Evolutionary conservation across 805 yeast species (phyloP), one percentile per base, ranked within the genome.

Genomic region (Kregervanrija pseudodelftensis): DNA sequence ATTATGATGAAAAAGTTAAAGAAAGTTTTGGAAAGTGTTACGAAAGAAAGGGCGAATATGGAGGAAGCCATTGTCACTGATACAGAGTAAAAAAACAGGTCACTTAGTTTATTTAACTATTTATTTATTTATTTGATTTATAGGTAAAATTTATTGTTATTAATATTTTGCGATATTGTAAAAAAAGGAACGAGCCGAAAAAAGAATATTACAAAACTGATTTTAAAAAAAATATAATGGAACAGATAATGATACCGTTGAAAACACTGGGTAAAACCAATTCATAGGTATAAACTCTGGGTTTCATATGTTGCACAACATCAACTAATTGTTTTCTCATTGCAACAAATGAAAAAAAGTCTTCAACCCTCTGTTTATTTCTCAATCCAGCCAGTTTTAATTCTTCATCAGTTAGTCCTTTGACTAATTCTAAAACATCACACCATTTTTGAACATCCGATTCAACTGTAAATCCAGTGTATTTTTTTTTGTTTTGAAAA

Each of bases 391-490:
- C 42, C 5, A 30, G 11, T 0, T 22, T 14, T 11, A 50, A 33
- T 4, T 53, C 57, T 8, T 37, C 43, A 8, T 40, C 33, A 12
- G 46, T 14, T 32, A 59, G 38, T 11, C 44, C 13, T 38, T 67
- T 65, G 13, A 71, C 69, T 13, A 68, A 63, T 15, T 61, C 57
- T 52, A 84, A 59, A 2, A 73, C 74, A 13, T 67, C 55, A 4
- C 78, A 66, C 95, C 95, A 85, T 37, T 64, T 59, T 5, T 61
- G 60, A 2, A 72, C 67, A 37, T 72, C 69, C 1, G 77, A 66
- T 12, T 68, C 70, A 36, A 73, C 73, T 11, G 76, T 69, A 70
- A 79, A 84, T 0, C 95, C 95, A 0, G 89, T 83, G 40, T 43
- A 61, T 2, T 46, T 44, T 1, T 38, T 33, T 8, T 47, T 44